Base-by-base conservation (phyloP, 2,329 filamentous ascomycete species). In the Neonectria faginata region DNA sequence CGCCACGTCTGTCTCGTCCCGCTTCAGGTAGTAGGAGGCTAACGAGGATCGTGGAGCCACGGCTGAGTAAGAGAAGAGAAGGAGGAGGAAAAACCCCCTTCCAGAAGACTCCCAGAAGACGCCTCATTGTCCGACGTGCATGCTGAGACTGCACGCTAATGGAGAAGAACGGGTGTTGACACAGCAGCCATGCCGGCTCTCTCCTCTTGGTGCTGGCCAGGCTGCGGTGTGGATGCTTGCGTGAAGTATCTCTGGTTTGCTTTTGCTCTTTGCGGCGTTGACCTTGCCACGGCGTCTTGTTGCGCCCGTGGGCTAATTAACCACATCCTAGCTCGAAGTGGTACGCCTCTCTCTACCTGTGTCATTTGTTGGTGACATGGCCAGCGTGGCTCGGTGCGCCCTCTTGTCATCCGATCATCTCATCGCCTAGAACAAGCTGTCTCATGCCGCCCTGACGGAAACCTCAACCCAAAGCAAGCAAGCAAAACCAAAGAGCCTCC, bases 131-230 rank as follows among this genome's bases (percentile, higher is more conserved):
- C 33, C 5, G 33, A 36, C 33, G 12, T 36, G 33, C 9, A 33
- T 10, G 29, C n/a, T 25, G 25, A 25, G 20, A 20, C 29, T 50
- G 45, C 44, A 31, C 33, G 31, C 14, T 12, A 14, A 51, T 58
- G 45, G 56, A 51, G 56, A 51, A n/a, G 36, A 22, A 11, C 44
- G 56, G 45, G 31, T 31, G 56, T 58, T 58, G 56, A 51, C 56
- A 42, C 31, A 51, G 56, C 56, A 58, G 33, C 56, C n/a, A 51
- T 51, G 48, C 27, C 8, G 27, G 27, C 18, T 25, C 25, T 25
- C 25, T 51, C 47, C 18, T 29, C 16, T 50, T 7, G 29, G 29
- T 2, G 8, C 29, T 10, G 47, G 25, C 25, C 16, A 29, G 10
- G 22, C 45, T 27, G 14, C 22, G 22, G 11, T 11, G 33, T 33